Evolutionary conservation across 352 stramenopile species (phyloP), one percentile per base, ranked within the genome.

Genomic region (Pilasporangium apinafurcum): DNA sequence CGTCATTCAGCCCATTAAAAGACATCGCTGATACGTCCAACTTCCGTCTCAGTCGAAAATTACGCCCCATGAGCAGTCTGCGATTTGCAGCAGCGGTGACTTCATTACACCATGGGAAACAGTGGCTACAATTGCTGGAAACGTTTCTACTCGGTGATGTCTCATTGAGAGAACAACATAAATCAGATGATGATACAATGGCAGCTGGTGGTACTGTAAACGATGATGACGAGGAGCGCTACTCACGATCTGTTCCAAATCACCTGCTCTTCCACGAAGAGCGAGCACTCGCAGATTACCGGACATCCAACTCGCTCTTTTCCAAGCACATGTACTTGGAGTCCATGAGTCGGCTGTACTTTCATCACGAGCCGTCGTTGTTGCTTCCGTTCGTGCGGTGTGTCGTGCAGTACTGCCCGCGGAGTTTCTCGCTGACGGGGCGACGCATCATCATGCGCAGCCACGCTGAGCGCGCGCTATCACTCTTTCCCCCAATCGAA

Each of bases 321-420:
- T 87, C 77, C 29, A 90, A 90, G 56, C 78, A 92, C 61, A 83
- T 92, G 73, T 94, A 94, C 48, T 63, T 94, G 38, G 82, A 94
- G 53, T 86, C 68, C 3, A 84, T 92, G 69, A 68, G 61, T 25
- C 74, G 82, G 1, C 56, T 94, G 45, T 91, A 90, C 50, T 44
- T 87, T n/a, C 51, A 88, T 24, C 75, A 94, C 21, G 62, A 83
- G 32, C 75, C 82, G 5, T 33, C 30, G 13, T 54, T 58, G 17
- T 38, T 92, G 24, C 48, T 85, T 44, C 42, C 65, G 21, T 91
- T 94, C 39, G 65, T 94, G 12, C 33, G 27, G 14, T 80, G 62
- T 42, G 63, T 92, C 32, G 63, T 70, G 17, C 48, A 62, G 35
- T 84, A 69, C 36, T 85, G 65, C 22, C 79, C 82, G 24, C 72